A percentile compares a stretch with the other conserved stretches of the same genome.
These are phyloP conservation scores for Calonectria multiphialidica DNA, from an alignment of 2,329 filamentous ascomycete genomes.

Conservation along the genomic window DNA sequence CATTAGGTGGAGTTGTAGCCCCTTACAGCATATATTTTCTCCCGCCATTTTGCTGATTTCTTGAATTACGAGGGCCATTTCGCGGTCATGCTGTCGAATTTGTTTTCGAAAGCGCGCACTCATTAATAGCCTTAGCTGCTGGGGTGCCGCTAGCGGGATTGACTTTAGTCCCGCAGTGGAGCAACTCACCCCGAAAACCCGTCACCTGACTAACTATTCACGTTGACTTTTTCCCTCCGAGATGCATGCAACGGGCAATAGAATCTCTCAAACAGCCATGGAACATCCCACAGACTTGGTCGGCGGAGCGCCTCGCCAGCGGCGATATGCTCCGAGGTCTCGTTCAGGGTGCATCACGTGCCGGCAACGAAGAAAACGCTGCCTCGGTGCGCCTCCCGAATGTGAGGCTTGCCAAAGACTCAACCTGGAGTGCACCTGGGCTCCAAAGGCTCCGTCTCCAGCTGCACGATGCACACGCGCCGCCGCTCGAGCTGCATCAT, in stretches of 20 bases:
- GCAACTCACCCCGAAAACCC: too few species aligned
- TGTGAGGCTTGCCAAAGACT: conserved; percentile 16
- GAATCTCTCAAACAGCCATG: background rate
- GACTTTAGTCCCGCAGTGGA: too few species aligned
- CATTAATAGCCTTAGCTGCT: too few species aligned
- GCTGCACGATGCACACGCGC: background rate
- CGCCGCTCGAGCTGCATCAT: background rate
- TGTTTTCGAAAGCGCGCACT: too few species aligned
- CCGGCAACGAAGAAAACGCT: conserved; percentile 25
- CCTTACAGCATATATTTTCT: too few species aligned
- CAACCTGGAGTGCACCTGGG: conserved; percentile 16
- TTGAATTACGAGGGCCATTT: too few species aligned
- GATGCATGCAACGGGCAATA: too few species aligned
- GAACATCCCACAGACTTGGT: background rate
- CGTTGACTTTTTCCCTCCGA: background rate
- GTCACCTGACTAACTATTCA: background rate
- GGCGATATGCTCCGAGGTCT: conserved; percentile 12
- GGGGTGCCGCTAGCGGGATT: too few species aligned
- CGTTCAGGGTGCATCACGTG: conserved; percentile 24
- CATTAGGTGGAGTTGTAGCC: too few species aligned
- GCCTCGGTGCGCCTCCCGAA: background rate
- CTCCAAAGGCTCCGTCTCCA: background rate
- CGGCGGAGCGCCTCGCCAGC: conserved; percentile 39
- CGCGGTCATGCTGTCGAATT: too few species aligned
- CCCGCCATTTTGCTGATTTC: too few species aligned